phyloP scores from a whole-genome alignment of 2,329 filamentous ascomycete species.

The Coniochaeta sp. region DNA sequence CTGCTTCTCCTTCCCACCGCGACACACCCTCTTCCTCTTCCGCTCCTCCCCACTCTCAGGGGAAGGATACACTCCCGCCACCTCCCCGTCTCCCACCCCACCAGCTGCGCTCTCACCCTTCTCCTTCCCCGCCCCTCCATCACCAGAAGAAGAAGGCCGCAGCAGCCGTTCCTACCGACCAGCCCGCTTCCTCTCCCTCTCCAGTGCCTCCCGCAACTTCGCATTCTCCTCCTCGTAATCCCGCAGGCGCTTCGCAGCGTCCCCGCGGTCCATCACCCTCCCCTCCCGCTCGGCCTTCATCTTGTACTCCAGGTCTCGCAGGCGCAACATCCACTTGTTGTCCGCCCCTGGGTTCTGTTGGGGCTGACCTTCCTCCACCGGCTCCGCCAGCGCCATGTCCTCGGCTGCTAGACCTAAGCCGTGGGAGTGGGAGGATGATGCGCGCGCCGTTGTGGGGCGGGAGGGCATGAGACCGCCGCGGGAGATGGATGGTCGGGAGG shows the following conservation, averaged over 20 bases:
- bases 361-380: constrained; percentile 5
- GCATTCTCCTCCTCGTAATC: constrained; percentile 17
- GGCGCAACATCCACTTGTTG: constrained; percentile 74
- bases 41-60: not conserved
- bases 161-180: constrained; percentile 1
- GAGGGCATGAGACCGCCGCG: constrained; percentile 9
- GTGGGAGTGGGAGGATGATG: constrained; percentile 8
- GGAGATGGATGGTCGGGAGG: constrained; percentile 5
- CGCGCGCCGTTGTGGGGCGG: constrained; percentile 8
- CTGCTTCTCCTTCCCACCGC: too few relatives aligned
- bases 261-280: constrained; percentile 73
- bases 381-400: constrained; percentile 16
- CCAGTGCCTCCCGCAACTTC: constrained; percentile 15
- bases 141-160: not conserved
- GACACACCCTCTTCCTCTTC: not conserved
- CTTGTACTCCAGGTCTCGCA: constrained; percentile 81
- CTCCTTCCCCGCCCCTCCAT: not conserved
- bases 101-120: not conserved
- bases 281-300: constrained; percentile 87
- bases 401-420: constrained; percentile 12
- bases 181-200: constrained; percentile 15
- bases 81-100: not conserved
- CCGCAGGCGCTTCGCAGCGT: constrained; percentile 61
- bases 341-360: constrained; percentile 30
- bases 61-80: not conserved